Evolutionary conservation across 2,329 filamentous ascomycete species (phyloP), one percentile per base, ranked within the genome.

Genomic region (Botryosphaeria agaves): DNA sequence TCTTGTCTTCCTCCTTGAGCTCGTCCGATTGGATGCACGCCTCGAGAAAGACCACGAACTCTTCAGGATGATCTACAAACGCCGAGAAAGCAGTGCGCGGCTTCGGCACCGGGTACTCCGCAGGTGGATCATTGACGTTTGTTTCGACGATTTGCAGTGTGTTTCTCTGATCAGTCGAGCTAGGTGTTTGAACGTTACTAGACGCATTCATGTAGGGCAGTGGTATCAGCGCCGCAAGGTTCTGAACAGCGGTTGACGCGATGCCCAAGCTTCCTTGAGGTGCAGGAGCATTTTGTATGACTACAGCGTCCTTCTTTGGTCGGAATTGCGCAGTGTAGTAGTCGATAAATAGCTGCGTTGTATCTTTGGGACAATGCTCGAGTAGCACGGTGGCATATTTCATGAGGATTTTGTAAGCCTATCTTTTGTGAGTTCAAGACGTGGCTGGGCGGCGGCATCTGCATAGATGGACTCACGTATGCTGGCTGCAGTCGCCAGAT

Each of bases 381-480:
- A 98, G 69, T 2, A 98, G 61, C 0, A 94, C 82, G 30, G 84
- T 75, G 2, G 89, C 85, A 47, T 94, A 98, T 49, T 92, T 95
- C 74, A 93, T 87, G 32, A 98, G 59, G 41, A 83, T 92, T 12
- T 73, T 67, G 47, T 91, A 94, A 1, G 85, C 79, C 71, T 87
- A 32, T 37, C 7, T 18, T 17, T 33, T 14, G 20, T 28, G 8
- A 27, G 20, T 23, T 8, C 25, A 16, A 7, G 8, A 28, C 14
- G 20, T 17, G 4, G 7, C 7, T 21, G 16, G 8, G 6, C 12
- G 7, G 28, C 12, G 2, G 18, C 5, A 44, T 64, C 36, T 65
- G 54, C 20, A 30, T 14, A 2, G 9, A 19, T 8, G 9, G 14
- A 61, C 76, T 43, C 52, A 84, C 80, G 40, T 69, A 62, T 40